Base-by-base conservation (phyloP, 1,284 basidiomycete genomes). In the Gomphus sp. region DNA sequence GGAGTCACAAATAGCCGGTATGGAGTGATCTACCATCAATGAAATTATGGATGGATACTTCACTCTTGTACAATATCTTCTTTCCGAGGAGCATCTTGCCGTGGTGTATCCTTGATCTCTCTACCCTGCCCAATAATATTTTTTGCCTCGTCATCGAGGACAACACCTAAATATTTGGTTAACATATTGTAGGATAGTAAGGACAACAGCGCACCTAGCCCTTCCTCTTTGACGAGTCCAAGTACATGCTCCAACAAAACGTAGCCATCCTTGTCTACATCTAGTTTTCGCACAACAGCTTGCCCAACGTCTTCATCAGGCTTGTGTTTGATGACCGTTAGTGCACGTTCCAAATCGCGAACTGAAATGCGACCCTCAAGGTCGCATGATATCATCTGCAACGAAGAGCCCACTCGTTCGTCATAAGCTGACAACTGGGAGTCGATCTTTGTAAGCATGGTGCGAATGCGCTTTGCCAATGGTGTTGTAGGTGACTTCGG, bases 381-480 rank as follows among this genome's bases (percentile, higher is more conserved):
- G 68, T 96, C 93, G 41, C 91, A 87, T 63, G 93, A 89, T 67
- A 99, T 98, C 77, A 96, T 87, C 74, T 98, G 93, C 67, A 99
- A 80, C 37, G 90, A 91, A 62, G 81, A 88, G 43, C 96, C 97
- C 37, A 99, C 93, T 64, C 89, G 87, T 52, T 78, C 78, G 68
- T 99, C 96, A 74, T 98, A 99, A 63, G 89, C 93, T 66, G 91
- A 84, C 10, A 99, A 80, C 72, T 99, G 96, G 47, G 80, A 73
- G 75, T 99, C 96, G 71, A 99, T 90, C 79, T 96, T 96, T 66
- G 88, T 92, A 60, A 99, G 82, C 93, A 99, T 98, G 43, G 82
- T 81, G 60, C 93, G 89, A 71, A 99, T 95, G 52, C 92, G 89
- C 76, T 98, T 98, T 64, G 91, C 92, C 64, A 99, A 77, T 34